Conservation (phyloP, 371 early-diverging fungal species). For the Thermomucor indicae-seudaticae region DNA sequence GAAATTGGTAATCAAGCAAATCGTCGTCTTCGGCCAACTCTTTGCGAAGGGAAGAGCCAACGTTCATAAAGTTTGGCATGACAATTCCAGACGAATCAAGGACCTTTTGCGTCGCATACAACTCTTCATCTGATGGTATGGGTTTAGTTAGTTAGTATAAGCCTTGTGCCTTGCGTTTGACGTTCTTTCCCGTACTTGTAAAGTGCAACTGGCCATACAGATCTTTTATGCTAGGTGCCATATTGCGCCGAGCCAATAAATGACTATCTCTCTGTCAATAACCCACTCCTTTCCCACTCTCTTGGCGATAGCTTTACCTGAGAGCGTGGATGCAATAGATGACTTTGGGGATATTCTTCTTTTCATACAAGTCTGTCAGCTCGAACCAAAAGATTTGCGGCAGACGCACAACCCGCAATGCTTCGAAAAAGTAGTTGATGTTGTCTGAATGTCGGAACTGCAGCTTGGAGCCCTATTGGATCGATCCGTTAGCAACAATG, state of each 20-base stretch:
- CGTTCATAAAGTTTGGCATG: constrained; percentile 82
- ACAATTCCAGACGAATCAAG: constrained; percentile 75
- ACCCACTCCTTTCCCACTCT: not conserved
- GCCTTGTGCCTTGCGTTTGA: too few species aligned
- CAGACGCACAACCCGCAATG: constrained; percentile 77
- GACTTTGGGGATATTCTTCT: constrained; percentile 99
- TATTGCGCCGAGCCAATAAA: constrained; percentile 76
- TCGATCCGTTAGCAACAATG: not conserved
- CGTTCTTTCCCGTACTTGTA: constrained; percentile 61
- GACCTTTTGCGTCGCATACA: constrained; percentile 78
- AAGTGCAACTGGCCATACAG: constrained; percentile 90
- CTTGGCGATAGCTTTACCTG: too few species aligned
- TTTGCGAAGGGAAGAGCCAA: constrained; percentile 64
- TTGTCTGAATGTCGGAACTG: constrained; percentile 99
- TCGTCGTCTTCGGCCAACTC: constrained; percentile 53
- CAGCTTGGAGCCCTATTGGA: constrained; percentile 66
- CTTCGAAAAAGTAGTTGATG: constrained; percentile 92
- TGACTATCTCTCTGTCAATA: constrained; percentile 53
- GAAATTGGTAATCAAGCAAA: constrained; percentile 8
- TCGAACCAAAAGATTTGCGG: constrained; percentile 97
- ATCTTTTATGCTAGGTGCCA: constrained; percentile 90
- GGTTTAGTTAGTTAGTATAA: too few species aligned
- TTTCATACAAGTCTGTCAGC: constrained; percentile 97
- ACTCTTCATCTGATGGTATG: constrained; percentile 79
- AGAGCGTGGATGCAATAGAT: constrained; percentile 99